These are phyloP conservation scores for Cymbopogon flexuosus DNA, from an alignment of 202 grass and related monocot species.

Conservation along the genomic window DNA sequence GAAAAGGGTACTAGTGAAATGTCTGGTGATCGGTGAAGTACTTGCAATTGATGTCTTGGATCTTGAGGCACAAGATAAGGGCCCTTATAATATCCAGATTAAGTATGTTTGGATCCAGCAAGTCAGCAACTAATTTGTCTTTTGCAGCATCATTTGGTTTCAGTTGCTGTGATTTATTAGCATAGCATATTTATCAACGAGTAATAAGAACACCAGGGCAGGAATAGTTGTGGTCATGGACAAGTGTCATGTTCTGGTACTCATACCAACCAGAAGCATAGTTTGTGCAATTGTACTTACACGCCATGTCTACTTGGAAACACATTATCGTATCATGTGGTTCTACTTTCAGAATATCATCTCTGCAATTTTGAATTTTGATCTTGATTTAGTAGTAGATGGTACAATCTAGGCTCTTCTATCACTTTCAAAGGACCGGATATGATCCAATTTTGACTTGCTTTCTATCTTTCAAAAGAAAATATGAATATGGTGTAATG, in stretches of 20 bases:
- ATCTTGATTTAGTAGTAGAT: neutral
- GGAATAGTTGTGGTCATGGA: neutral
- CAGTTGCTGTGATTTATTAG: neutral
- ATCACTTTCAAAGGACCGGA: neutral
- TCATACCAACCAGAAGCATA: neutral
- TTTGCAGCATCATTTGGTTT: neutral
- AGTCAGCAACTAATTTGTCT: neutral
- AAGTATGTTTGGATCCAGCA: conserved; percentile 44
- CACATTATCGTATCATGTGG: too few species aligned
- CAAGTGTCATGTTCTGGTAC: neutral
- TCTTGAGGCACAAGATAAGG: conserved; percentile 43
- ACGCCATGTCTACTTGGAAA: neutral
- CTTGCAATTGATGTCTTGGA: conserved; percentile 68
- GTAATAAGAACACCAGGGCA: neutral
- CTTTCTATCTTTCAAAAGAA: neutral
- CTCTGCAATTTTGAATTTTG: neutral
- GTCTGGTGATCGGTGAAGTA: conserved; percentile 57
- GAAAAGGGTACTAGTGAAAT: conserved; percentile 57
- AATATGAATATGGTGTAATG: neutral
- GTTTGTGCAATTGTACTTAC: neutral
- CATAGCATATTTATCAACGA: neutral
- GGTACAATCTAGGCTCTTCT: neutral
- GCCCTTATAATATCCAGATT: conserved; percentile 54
- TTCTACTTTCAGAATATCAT: neutral
- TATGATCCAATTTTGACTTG: neutral